Conservation (phyloP, 805 yeast species). For the Ogataea ramenticola region DNA sequence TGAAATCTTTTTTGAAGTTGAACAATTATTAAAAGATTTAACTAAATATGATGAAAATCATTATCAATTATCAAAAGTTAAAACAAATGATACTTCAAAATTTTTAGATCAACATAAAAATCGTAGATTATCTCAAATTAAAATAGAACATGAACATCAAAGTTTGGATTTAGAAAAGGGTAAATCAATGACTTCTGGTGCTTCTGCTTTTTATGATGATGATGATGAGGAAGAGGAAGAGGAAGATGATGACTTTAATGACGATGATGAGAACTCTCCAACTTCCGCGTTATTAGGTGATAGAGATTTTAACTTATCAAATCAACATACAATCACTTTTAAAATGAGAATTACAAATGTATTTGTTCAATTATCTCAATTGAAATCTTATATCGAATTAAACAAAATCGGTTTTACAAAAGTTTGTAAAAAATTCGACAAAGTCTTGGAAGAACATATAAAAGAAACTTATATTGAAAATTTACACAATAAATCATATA, state of each 20-base stretch:
- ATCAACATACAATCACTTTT: conserved; percentile 41
- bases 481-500: conserved; percentile 22
- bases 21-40: conserved; percentile 40
- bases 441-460: conserved; percentile 36
- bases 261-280: conserved; percentile 23
- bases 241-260: conserved; percentile 29
- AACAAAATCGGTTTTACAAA: conserved; percentile 47
- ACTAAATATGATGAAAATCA: conserved; percentile 26
- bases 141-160: neutral
- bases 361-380: conserved; percentile 38
- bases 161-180: neutral
- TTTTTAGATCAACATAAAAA: conserved; percentile 13
- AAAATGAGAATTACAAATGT: conserved; percentile 38
- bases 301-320: conserved; percentile 39
- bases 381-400: conserved; percentile 43
- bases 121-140: neutral
- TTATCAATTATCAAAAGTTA: conserved; percentile 14
- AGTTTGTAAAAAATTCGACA: conserved; percentile 47
- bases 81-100: conserved; percentile 15
- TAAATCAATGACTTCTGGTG: neutral
- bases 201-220: conserved; percentile 13
- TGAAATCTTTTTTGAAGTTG: conserved; percentile 37
- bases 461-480: conserved; percentile 33
- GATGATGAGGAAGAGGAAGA: conserved; percentile 32
- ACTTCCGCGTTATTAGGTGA: conserved; percentile 45